Evolutionary conservation across 768 basidiomycete genomes (phyloP).

Genomic region (Wakefieldia striispora): DNA sequence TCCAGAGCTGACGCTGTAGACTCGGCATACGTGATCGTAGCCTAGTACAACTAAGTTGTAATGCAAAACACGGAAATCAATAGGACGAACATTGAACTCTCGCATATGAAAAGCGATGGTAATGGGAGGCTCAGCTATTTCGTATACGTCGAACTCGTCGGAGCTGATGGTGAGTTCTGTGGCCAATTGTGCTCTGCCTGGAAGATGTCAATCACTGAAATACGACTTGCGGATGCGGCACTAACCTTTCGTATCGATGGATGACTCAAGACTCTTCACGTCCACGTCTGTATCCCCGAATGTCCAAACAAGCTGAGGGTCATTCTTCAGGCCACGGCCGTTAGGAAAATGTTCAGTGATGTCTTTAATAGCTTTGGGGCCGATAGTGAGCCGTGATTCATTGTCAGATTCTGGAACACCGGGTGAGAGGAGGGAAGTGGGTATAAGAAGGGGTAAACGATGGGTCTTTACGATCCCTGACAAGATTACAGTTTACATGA

Average conservation of each 20-base stretch:
- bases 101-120: constrained; percentile 78
- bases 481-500: constrained; percentile 4
- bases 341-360: constrained; percentile 81
- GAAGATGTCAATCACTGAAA: background rate
- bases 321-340: constrained; percentile 58
- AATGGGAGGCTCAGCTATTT: constrained; percentile 58
- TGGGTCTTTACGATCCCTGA: constrained; percentile 83
- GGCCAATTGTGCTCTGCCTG: constrained; percentile 62
- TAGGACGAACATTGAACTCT: constrained; percentile 68
- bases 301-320: constrained; percentile 81
- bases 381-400: constrained; percentile 68
- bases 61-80: background rate
- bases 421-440: constrained; percentile 61
- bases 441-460: constrained; percentile 58
- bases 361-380: constrained; percentile 69
- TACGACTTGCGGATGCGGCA: background rate
- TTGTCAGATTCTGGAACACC: constrained; percentile 54
- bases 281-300: constrained; percentile 67
- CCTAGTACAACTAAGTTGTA: constrained; percentile 42
- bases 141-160: constrained; percentile 80
- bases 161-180: constrained; percentile 76
- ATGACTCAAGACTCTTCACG: constrained; percentile 66
- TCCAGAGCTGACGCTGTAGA: constrained; percentile 62
- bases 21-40: constrained; percentile 78
- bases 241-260: constrained; percentile 63